A percentile compares a stretch with the other conserved stretches of the same genome.
Evolutionary conservation across 345 rosid species (phyloP).

Genomic region (Gossypium arboreum): DNA sequence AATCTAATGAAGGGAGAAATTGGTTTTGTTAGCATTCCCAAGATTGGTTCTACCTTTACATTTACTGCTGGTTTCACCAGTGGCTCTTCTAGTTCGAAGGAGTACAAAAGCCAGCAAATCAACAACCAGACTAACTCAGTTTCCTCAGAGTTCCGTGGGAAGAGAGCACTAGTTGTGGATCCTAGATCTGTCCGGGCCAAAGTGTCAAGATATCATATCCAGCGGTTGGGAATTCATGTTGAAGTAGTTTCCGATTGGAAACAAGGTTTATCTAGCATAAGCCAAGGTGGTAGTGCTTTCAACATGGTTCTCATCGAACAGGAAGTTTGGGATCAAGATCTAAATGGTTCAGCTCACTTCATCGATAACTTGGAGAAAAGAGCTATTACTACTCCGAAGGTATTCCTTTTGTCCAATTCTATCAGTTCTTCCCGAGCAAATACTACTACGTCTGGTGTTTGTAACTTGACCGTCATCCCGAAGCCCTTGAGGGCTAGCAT

Average conservation of each 20-base stretch:
- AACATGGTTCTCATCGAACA: conserved; percentile 72
- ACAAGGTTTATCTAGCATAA: conserved; percentile 38
- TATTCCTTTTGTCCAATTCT: conserved; percentile 63
- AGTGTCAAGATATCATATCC: conserved; percentile 76
- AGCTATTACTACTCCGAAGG: conserved; percentile 37
- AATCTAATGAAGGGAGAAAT: conserved; percentile 89
- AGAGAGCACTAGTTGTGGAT: conserved; percentile 77
- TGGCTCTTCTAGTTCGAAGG: conserved; percentile 38
- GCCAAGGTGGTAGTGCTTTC: conserved; percentile 27
- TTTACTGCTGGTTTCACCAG: conserved; percentile 75
- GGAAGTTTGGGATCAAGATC: conserved; percentile 77
- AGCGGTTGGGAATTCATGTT: conserved; percentile 66
- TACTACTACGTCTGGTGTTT: conserved; percentile 23
- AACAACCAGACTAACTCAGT: conserved; percentile 33
- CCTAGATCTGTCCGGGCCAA: conserved; percentile 62
- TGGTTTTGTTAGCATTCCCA: conserved; percentile 75
- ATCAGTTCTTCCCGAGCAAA: conserved; percentile 30
- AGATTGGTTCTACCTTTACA: conserved; percentile 83
- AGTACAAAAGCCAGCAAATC: conserved; percentile 42
- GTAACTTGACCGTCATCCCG: conserved; percentile 46
- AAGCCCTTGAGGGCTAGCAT: conserved; percentile 87
- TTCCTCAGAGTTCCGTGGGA: conserved; percentile 56
- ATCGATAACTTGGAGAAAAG: conserved; percentile 32
- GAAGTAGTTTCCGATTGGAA: conserved; percentile 53
- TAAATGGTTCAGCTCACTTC: conserved; percentile 37